These are phyloP conservation scores for Trapa bicornis DNA, from an alignment of 345 rosid genomes.

Conservation along the genomic window DNA sequence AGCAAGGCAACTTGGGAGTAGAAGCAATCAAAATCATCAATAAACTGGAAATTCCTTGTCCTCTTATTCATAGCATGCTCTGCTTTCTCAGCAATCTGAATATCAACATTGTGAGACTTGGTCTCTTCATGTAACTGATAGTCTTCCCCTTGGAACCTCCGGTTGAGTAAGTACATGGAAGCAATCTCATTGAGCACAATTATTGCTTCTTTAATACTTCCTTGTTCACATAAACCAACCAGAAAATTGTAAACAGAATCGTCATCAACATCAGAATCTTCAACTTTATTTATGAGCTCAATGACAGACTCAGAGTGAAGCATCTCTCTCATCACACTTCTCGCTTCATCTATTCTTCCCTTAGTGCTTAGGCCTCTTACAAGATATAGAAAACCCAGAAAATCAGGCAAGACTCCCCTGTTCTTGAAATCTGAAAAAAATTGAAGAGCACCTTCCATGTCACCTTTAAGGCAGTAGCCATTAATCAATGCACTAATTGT, in stretches of 20 bases:
- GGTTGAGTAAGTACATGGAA: conserved; percentile 34
- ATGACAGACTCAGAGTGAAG: conserved; percentile 45
- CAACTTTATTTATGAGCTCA: conserved; percentile 42
- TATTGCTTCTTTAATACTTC: conserved; percentile 51
- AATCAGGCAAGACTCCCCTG: conserved; percentile 48
- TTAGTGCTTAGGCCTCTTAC: conserved; percentile 62
- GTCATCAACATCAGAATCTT: conserved; percentile 39
- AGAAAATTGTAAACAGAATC: conserved; percentile 43
- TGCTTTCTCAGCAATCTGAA: conserved; percentile 9
- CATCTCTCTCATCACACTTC: conserved; percentile 73
- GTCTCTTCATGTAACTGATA: conserved; percentile 12
- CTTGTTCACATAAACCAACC: conserved; percentile 50
- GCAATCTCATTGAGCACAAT: conserved; percentile 48
- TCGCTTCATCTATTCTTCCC: conserved; percentile 92
- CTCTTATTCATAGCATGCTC: conserved; percentile 9
- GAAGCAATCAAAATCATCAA: conserved; percentile 29
- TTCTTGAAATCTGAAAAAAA: conserved; percentile 41
- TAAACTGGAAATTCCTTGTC: conserved; percentile 9
- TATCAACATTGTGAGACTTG: conserved; percentile 11
- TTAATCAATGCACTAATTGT: conserved; percentile 58
- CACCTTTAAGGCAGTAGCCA: conserved; percentile 60
- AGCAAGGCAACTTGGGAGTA: conserved; percentile 48
- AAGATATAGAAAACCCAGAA: conserved; percentile 59
- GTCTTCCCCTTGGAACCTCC: conserved; percentile 19
- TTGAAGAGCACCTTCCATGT: conserved; percentile 66